These are phyloP conservation scores for Acanthochlamys bracteata DNA, from an alignment of 106 monocot genomes.

Conservation along the genomic window DNA sequence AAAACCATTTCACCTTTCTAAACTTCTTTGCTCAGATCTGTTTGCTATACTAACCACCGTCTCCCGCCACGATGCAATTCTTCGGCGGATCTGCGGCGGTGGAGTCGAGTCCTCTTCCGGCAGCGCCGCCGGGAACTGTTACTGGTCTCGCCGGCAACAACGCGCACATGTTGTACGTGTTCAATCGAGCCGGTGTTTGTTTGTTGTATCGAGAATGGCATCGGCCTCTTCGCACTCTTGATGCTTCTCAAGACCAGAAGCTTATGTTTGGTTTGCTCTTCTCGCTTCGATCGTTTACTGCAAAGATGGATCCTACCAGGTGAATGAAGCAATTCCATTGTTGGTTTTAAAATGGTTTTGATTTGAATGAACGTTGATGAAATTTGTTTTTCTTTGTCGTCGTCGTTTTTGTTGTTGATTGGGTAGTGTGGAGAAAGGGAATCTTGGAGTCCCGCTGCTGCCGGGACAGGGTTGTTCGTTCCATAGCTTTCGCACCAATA, in stretches of 20 bases:
- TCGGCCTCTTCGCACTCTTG: conserved; percentile 81
- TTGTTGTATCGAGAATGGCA: conserved; percentile 89
- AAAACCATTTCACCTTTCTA: too few species aligned
- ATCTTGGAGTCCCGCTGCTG: conserved; percentile 86
- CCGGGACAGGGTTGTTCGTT: conserved; percentile 96
- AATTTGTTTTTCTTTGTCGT: background rate
- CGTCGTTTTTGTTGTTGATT: background rate
- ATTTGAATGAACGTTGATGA: too few species aligned
- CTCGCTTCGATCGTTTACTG: conserved; percentile 97
- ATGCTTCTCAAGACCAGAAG: conserved; percentile 85
- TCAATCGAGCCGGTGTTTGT: conserved; percentile 86
- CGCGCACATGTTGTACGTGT: conserved; percentile 82
- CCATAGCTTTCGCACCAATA: conserved; percentile 83
- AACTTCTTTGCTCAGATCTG: too few species aligned
- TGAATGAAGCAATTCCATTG: background rate
- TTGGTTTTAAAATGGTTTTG: too few species aligned
- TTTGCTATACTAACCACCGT: too few species aligned
- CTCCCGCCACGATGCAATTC: conserved; percentile 53
- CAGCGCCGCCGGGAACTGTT: conserved; percentile 64
- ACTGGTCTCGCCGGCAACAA: conserved; percentile 55
- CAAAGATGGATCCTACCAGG: conserved; percentile 93
- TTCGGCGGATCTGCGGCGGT: conserved; percentile 53
- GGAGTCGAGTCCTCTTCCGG: conserved; percentile 46
- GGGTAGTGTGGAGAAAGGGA: conserved; percentile 66
- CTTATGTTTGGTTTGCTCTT: conserved; percentile 99